phyloP scores from a whole-genome alignment of 768 basidiomycete species.

The Fistulinella prunicolor region DNA sequence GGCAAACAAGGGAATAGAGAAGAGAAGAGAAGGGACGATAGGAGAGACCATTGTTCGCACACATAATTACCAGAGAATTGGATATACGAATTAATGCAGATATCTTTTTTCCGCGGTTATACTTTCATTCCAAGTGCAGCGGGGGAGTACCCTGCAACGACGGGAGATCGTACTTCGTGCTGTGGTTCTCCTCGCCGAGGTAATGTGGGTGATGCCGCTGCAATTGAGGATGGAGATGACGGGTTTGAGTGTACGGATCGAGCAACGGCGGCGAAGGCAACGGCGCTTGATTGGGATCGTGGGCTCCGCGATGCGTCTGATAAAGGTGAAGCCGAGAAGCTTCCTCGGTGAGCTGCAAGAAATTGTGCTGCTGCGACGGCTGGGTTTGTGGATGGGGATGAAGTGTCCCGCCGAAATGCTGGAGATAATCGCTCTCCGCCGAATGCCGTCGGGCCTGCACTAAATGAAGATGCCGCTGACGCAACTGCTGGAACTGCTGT shows the following conservation, averaged over 20 bases:
- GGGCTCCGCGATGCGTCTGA: constrained; percentile 35
- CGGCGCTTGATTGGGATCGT: constrained; percentile 25
- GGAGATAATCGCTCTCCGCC: constrained; percentile 38
- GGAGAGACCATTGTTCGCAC: constrained; percentile 24
- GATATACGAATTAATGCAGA: constrained; percentile 24
- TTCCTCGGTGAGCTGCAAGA: constrained; percentile 27
- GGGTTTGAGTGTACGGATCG: constrained; percentile 32
- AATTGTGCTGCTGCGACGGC: constrained; percentile 28
- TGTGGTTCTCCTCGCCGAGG: constrained; percentile 34
- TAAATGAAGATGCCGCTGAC: constrained; percentile 36
- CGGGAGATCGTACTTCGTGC: constrained; percentile 45
- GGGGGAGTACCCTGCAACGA: constrained; percentile 43
- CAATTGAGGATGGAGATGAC: constrained; percentile 35
- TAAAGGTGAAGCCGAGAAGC: constrained; percentile 32
- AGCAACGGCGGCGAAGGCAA: constrained; percentile 34
- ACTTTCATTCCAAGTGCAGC: constrained; percentile 51
- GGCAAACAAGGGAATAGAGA: not conserved
- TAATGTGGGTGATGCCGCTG: constrained; percentile 34
- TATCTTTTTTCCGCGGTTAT: constrained; percentile 15
- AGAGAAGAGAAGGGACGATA: not conserved
- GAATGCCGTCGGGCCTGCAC: constrained; percentile 33
- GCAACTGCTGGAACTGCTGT: constrained; percentile 41
- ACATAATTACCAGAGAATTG: constrained; percentile 22
- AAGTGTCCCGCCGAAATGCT: constrained; percentile 34
- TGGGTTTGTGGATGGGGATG: constrained; percentile 30